These are phyloP conservation scores for Colletotrichum falcatum DNA, from an alignment of 2,329 filamentous ascomycete genomes.

Conservation along the genomic window DNA sequence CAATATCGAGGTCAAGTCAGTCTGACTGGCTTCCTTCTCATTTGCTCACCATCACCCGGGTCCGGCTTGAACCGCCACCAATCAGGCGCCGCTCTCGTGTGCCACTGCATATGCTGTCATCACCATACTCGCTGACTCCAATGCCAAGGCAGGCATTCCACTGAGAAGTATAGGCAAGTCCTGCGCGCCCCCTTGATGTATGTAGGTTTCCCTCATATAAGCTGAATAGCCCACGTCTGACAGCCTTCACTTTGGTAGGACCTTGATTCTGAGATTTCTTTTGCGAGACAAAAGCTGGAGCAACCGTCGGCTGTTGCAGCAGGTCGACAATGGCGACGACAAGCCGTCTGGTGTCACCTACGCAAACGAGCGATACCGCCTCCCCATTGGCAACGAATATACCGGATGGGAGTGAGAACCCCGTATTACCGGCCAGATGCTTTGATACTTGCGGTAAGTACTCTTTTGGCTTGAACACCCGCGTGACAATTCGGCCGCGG, in stretches of 20 bases:
- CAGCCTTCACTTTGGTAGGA: neutral
- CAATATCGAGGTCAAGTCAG: neutral
- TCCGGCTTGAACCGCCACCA: neutral
- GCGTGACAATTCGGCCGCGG: too few relatives aligned
- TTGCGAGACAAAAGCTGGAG: neutral
- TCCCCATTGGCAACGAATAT: neutral
- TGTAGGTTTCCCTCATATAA: neutral
- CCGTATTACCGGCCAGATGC: neutral
- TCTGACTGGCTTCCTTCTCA: too few relatives aligned
- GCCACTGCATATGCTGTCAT: neutral
- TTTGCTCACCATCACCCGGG: neutral
- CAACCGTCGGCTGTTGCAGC: neutral
- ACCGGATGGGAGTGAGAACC: too few relatives aligned
- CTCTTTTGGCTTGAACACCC: neutral
- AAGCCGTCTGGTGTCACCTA: neutral
- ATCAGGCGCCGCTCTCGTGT: neutral
- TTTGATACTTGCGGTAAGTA: neutral
- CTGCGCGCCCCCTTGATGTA: too few relatives aligned
- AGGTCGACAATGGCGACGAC: neutral
- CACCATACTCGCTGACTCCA: neutral
- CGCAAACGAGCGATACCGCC: neutral
- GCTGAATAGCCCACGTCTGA: neutral
- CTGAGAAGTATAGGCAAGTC: neutral
- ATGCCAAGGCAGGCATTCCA: neutral
- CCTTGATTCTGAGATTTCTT: neutral